Conservation (phyloP, 179 eudicot genomes). For the Corrigiola litoralis region DNA sequence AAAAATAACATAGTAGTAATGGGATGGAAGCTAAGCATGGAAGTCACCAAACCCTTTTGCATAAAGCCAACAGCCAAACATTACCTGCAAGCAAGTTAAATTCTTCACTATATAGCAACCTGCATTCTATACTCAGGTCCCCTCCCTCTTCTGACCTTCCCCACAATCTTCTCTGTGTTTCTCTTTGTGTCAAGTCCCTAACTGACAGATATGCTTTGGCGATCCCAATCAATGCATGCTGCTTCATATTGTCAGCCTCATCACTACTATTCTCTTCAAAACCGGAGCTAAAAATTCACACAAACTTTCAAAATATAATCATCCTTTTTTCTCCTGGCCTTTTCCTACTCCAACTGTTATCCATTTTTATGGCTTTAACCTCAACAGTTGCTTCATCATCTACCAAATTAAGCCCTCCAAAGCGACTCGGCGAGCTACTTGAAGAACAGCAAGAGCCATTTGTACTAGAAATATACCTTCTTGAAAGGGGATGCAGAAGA, state of each 20-base stretch:
- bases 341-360: too few relatives aligned
- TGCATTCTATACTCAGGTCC: background rate
- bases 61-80: background rate
- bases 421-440: constrained; percentile 49
- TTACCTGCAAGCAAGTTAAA: background rate
- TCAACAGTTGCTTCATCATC: constrained; percentile 5
- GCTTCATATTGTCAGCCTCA: background rate
- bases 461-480: constrained; percentile 45
- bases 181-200: constrained; percentile 23
- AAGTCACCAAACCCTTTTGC: constrained; percentile 10
- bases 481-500: constrained; percentile 42
- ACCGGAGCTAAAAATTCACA: background rate
- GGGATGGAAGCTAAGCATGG: background rate
- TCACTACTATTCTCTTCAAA: background rate
- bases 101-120: constrained; percentile 10
- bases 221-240: constrained; percentile 17
- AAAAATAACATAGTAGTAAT: background rate
- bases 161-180: constrained; percentile 1
- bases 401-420: constrained; percentile 24
- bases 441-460: constrained; percentile 75
- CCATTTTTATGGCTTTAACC: constrained; percentile 14
- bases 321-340: too few relatives aligned
- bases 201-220: constrained; percentile 19
- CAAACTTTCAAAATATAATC: background rate
- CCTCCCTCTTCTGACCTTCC: background rate